These are phyloP conservation scores for Didymellaceae sp. DNA, from an alignment of 2,329 filamentous ascomycete species.

Conservation along the genomic window DNA sequence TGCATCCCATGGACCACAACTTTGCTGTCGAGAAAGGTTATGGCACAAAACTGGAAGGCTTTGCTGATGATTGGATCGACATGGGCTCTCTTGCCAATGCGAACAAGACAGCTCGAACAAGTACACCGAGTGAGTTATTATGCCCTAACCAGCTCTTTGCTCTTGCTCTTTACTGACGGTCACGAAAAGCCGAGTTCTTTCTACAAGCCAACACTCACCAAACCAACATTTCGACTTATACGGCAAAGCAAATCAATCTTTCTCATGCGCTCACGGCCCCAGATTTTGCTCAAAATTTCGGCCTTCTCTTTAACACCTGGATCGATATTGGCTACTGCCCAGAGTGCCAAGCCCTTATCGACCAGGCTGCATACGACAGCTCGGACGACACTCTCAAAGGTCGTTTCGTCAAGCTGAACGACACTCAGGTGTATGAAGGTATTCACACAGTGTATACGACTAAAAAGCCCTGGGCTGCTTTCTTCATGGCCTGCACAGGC, in stretches of 20 bases:
- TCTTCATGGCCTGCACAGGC: background rate
- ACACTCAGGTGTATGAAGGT: background rate
- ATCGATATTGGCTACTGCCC: background rate
- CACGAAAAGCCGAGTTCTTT: background rate
- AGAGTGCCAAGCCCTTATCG: background rate
- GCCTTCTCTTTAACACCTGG: background rate
- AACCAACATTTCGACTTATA: background rate
- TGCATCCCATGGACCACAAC: background rate
- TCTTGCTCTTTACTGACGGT: background rate
- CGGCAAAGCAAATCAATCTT: background rate
- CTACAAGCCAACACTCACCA: background rate
- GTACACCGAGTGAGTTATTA: background rate
- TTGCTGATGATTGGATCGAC: background rate
- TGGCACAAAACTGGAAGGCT: background rate
- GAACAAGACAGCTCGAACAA: background rate
- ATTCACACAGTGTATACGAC: background rate
- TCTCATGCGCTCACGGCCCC: background rate
- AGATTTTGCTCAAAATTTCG: background rate
- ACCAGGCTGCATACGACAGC: background rate
- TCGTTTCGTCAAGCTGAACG: background rate
- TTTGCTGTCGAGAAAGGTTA: background rate
- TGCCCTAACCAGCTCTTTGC: background rate
- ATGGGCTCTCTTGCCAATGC: slow-evolving; percentile 1
- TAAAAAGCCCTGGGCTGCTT: background rate
- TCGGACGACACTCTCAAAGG: background rate